Evolutionary conservation across 371 early-diverging fungal genomes (phyloP), one percentile per base, ranked within the genome.

Genomic region (Mortierella sp.): DNA sequence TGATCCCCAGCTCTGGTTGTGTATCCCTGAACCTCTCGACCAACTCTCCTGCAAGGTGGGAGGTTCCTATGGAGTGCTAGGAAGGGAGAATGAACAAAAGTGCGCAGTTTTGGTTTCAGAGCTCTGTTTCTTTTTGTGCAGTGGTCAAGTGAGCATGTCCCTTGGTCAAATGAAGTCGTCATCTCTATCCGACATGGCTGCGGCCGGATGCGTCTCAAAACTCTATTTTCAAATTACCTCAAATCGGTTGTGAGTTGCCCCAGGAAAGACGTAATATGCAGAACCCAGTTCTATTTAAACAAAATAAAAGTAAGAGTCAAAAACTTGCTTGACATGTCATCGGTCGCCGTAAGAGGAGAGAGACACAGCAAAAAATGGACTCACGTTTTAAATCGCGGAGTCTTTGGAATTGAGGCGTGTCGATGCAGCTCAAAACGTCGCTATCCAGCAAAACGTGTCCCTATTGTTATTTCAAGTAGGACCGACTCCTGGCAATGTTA

Each of bases 401-500:
- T 31, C 98, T 89, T 86, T 98, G 98, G 78, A 98, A 98, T 85
- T 97, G 97, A 10, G 93, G 92, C 10, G 99, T 99, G 79, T 99
- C 99, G 34, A 99, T 95, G 67, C 95, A 87, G 19, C 92, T 87
- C 52, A 97, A 87, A 53, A 89, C 90, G 50, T 90, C 86, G 29
- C 87, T 85, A 69, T 93, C 94, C 40, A 98, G 85, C 13, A 86
- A 75, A 50, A 98, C 95, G 85, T 95, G 94, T 6, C 97, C 97
- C 90, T 95, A 89, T 40, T 87, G 64, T 11, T 22, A 50, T 26
- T 61, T 58, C 19, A 34, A 58, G 16, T 16, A 4, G 58, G 29
- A 34, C 19, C 37, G 37, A 34, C 58, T 37, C 61, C 61, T 61
- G 61, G 10, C 22, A 5, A 55, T 37, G 4, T 58, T 37, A 58